Percentiles rank a stretch among this genome's conserved stretches.
These are phyloP conservation scores for Diplocarpon rosae DNA, from an alignment of 2,329 filamentous ascomycete species.

Conservation along the genomic window DNA sequence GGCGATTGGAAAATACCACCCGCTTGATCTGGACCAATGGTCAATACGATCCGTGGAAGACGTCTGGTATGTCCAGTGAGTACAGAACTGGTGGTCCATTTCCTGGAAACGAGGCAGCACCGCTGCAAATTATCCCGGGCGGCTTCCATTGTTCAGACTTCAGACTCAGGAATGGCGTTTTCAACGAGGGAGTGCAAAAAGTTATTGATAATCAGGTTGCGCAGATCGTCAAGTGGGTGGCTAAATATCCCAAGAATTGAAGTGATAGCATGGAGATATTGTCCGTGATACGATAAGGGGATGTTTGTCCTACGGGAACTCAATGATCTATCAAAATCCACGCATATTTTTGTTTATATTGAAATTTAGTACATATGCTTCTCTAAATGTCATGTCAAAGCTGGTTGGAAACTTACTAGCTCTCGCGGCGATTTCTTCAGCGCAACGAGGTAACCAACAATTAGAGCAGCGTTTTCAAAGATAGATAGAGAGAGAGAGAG, in stretches of 20 bases:
- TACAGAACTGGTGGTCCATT: slow-evolving; percentile 45
- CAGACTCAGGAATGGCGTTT: slow-evolving; percentile 33
- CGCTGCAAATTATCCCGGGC: slow-evolving; percentile 41
- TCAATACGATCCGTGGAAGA: slow-evolving; percentile 49
- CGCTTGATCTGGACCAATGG: slow-evolving; percentile 48
- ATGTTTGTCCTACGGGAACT: no score
- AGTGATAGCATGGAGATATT: no score
- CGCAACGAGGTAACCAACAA: no score
- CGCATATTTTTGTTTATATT: no score
- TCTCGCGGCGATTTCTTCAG: no score
- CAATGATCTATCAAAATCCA: no score
- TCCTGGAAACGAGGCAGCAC: slow-evolving; percentile 33
- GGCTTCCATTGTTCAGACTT: slow-evolving; percentile 47
- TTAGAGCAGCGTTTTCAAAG: no score
- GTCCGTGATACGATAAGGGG: no score
- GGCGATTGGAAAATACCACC: slow-evolving; percentile 39
- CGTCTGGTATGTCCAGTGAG: slow-evolving; percentile 40
- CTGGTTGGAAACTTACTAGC: no score
- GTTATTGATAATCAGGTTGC: slow-evolving; percentile 39
- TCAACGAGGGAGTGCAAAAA: slow-evolving; percentile 36
- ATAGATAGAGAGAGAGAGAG: no score
- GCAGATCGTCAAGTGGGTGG: slow-evolving; percentile 43
- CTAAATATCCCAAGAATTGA: slow-evolving; percentile 30
- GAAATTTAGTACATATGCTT: no score
- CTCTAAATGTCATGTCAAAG: no score